Evolutionary conservation across 2,329 filamentous ascomycete genomes (phyloP).

Genomic region (Trichothecium sympodiale): DNA sequence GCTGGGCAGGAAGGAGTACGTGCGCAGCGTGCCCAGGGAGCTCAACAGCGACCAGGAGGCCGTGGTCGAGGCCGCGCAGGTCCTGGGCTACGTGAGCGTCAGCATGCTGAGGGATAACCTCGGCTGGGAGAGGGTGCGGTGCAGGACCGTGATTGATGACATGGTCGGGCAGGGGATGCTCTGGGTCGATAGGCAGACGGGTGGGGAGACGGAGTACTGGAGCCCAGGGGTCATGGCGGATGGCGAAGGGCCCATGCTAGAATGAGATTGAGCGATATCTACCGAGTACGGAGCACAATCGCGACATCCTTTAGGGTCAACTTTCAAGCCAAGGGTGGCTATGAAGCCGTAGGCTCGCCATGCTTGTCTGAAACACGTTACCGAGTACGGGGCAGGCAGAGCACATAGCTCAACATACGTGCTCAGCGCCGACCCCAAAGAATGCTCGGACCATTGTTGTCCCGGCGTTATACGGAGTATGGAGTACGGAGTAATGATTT

Average conservation of each 20-base stretch:
- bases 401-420: too few relatives aligned
- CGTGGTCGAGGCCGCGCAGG: conserved; percentile 81
- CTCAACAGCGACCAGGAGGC: conserved; percentile 89
- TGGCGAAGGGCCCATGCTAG: conserved; percentile 1
- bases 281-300: background rate
- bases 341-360: too few relatives aligned
- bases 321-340: too few relatives aligned
- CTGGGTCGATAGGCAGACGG: conserved; percentile 80
- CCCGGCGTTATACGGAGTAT: too few relatives aligned
- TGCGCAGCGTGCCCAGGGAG: conserved; percentile 88
- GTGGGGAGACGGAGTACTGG: conserved; percentile 86
- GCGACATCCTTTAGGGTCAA: too few relatives aligned
- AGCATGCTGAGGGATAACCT: conserved; percentile 83
- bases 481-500: too few relatives aligned
- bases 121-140: conserved; percentile 71
- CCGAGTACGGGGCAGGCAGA: too few relatives aligned
- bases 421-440: too few relatives aligned
- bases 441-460: too few relatives aligned
- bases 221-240: conserved; percentile 61
- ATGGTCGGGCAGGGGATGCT: conserved; percentile 79
- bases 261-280: background rate
- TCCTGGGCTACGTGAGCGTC: conserved; percentile 81
- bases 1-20: conserved; percentile 77
- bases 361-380: too few relatives aligned
- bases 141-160: conserved; percentile 85